Evolutionary conservation across 2,329 filamentous ascomycete species (phyloP), one percentile per base, ranked within the genome.

Genomic region (Cladosporium oxysporum): DNA sequence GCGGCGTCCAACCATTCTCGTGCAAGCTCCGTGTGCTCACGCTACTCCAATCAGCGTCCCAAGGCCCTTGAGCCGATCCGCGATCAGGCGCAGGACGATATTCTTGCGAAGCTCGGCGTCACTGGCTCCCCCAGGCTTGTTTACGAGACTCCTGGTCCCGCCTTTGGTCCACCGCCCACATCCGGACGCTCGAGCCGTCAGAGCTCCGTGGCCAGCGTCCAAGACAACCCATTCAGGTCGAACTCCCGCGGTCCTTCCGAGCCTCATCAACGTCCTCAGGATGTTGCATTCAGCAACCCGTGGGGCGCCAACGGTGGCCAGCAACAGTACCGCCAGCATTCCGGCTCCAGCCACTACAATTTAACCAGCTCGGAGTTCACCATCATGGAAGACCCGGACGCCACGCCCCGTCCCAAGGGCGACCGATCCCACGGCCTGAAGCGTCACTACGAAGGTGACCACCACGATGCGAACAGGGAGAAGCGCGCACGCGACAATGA

Each of bases 101-200:
- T 78, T 16, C 72, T 79, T 35, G 76, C 76, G 3, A 70, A 70
- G 7, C 70, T 79, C 18, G 77, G 77, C 14, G 77, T 79, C 11
- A 76, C 74, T 28, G 77, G 77, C 26, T 75, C 75, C 18, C 75
- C 77, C 7, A 77, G 76, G 66, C 66, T 73, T 21, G 75, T 78
- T 33, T 78, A 76, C 66, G 69, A 76, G 65, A 78, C 77, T 21
- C 77, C 77, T 26, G 76, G 76, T 29, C 77, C 77, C 33, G 77
- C 76, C 3, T 71, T 76, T 58, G 74, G 73, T 1, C 71, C 76
- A n/a, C 71, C 76, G n/a, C 70, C 70, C 2, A 65, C 68, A 60
- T 60, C 64, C 11, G 44, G 33, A 35, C 64, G 31, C 23, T 58
- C 62, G 1, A 66, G 64, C 35, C 52, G 69, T 14, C 61, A 62